Conservation (phyloP, 2,329 filamentous ascomycete species). For the Scytalidium lignicola region DNA sequence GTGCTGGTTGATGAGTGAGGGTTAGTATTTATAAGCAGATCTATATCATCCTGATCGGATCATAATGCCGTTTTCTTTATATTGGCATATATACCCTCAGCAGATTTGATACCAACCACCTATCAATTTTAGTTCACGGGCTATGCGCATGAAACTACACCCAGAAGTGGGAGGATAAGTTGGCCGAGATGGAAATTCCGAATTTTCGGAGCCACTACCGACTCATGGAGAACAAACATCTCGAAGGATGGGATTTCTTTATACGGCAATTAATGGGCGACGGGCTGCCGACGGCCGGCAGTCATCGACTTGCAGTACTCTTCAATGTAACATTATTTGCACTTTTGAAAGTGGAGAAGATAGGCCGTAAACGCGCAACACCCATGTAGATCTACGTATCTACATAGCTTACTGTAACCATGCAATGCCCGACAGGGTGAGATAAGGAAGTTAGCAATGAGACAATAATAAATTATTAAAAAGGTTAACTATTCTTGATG, state of each 20-base stretch:
- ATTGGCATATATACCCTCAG: not conserved
- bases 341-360: not conserved
- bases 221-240: not conserved
- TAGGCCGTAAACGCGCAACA: too few relatives aligned
- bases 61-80: not conserved
- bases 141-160: not conserved
- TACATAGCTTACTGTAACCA: too few relatives aligned
- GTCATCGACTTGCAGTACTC: not conserved
- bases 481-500: too few relatives aligned
- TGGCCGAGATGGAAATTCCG: not conserved
- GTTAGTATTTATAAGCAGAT: not conserved
- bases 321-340: not conserved
- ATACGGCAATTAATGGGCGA: not conserved
- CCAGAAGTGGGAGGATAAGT: not conserved
- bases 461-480: too few relatives aligned
- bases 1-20: not conserved
- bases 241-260: too few relatives aligned
- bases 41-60: not conserved
- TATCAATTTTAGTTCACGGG: not conserved
- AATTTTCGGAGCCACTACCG: not conserved
- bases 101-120: not conserved
- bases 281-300: not conserved
- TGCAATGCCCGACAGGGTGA: too few relatives aligned
- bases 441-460: too few relatives aligned
- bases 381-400: too few relatives aligned